phyloP scores from a whole-genome alignment of 1,284 basidiomycete species.

The Afroboletus lepidellus region DNA sequence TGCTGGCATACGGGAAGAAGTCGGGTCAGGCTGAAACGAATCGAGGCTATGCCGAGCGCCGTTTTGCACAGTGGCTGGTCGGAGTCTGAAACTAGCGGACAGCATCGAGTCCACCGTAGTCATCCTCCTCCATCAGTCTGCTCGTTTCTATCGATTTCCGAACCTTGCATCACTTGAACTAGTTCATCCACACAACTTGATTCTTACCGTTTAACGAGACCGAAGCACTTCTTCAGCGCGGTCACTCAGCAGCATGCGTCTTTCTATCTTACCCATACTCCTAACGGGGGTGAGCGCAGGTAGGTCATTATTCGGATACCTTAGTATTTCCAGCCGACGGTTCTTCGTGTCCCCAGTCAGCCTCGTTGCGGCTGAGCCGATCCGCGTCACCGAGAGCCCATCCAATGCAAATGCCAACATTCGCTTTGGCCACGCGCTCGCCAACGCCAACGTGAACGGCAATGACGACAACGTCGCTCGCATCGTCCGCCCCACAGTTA shows the following conservation, averaged over 20 bases:
- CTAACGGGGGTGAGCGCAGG: conserved; percentile 27
- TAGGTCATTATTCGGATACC: conserved; percentile 11
- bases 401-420: conserved; percentile 33
- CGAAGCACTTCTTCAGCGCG: background rate
- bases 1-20: no score
- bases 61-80: conserved; percentile 5
- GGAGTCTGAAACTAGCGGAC: conserved; percentile 24
- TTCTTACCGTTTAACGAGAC: background rate
- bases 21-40: no score
- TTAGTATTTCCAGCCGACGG: background rate
- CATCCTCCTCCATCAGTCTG: conserved; percentile 3
- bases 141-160: background rate
- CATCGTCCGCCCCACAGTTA: conserved; percentile 18
- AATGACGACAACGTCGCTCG: conserved; percentile 32
- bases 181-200: conserved; percentile 1
- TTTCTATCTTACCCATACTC: conserved; percentile 29
- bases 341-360: conserved; percentile 12
- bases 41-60: background rate
- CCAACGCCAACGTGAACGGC: conserved; percentile 35
- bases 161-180: conserved; percentile 1
- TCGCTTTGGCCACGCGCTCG: conserved; percentile 31
- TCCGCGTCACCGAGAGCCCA: conserved; percentile 21
- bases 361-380: conserved; percentile 30
- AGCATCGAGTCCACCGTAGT: conserved; percentile 2
- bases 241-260: conserved; percentile 19